phyloP scores from a whole-genome alignment of 306 rosid species.

The Luffa acutangula region DNA sequence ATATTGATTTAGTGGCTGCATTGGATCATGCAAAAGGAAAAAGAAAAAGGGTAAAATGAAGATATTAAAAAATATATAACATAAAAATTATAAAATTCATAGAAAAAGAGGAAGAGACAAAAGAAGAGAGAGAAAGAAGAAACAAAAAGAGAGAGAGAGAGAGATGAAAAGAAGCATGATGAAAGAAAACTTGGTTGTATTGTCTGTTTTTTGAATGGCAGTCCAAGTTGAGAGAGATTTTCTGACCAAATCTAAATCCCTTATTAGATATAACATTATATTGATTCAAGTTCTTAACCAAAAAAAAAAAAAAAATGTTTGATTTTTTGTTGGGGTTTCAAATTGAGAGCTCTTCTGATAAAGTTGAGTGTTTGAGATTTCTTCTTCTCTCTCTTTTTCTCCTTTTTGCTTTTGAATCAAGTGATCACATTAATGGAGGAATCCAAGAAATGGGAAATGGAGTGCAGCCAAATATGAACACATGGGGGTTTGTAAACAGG shows the following conservation, averaged over 20 bases:
- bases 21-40: constrained; percentile 1
- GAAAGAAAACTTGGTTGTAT: neutral
- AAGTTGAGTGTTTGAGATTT: neutral
- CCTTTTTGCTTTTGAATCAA: neutral
- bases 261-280: too few species aligned
- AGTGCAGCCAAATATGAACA: constrained; percentile 10
- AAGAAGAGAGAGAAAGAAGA: neutral
- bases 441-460: constrained; percentile 1
- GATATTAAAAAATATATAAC: too few species aligned
- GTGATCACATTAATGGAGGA: neutral
- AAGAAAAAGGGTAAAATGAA: neutral
- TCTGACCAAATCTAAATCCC: neutral
- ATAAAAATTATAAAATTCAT: neutral
- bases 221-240: neutral
- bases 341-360: neutral
- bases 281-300: neutral
- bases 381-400: neutral
- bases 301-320: neutral
- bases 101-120: neutral
- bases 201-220: constrained; percentile 1
- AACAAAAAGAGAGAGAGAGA: neutral
- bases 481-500: constrained; percentile 4
- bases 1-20: constrained; percentile 4
- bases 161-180: neutral
- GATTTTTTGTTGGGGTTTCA: neutral